phyloP scores from a whole-genome alignment of 2,329 filamentous ascomycete species.

The Teratosphaeria zuluensis region DNA sequence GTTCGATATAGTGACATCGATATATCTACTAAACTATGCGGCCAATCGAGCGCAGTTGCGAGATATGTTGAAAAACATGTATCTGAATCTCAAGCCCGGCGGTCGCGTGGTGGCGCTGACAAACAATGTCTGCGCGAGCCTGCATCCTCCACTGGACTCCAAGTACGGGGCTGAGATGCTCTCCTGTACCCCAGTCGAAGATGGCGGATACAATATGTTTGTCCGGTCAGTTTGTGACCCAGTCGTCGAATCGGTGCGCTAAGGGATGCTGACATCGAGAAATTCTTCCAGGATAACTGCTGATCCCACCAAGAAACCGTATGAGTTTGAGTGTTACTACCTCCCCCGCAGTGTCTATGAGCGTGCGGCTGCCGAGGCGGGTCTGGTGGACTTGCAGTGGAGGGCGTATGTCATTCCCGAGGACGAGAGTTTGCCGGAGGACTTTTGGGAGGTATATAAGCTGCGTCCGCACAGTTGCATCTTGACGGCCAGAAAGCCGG shows the following conservation, averaged over 20 bases:
- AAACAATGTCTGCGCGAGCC: constrained; percentile 4
- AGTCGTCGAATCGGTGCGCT: not conserved
- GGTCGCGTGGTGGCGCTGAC: constrained; percentile 27
- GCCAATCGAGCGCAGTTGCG: constrained; percentile 18
- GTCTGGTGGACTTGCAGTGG: constrained; percentile 6
- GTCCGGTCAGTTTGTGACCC: not conserved
- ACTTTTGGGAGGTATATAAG: constrained; percentile 8
- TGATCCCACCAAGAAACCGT: not conserved
- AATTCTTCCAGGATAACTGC: not conserved
- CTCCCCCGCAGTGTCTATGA: not conserved
- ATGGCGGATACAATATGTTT: not conserved
- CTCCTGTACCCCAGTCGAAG: not conserved
- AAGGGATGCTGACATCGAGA: not conserved
- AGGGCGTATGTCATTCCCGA: constrained; percentile 5
- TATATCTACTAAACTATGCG: constrained; percentile 33
- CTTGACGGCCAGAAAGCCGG: constrained; percentile 2
- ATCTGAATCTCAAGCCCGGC: constrained; percentile 26
- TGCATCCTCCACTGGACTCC: not conserved
- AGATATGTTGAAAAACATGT: constrained; percentile 28
- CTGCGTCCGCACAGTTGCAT: constrained; percentile 5
- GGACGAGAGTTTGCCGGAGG: constrained; percentile 4
- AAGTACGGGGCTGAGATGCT: not conserved
- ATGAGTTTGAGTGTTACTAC: not conserved
- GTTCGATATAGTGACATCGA: constrained; percentile 30
- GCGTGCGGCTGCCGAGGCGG: constrained; percentile 10